Percentiles rank a stretch among this genome's conserved stretches.
phyloP scores from a whole-genome alignment of 257 asterid species.

The Prunella vulgaris region DNA sequence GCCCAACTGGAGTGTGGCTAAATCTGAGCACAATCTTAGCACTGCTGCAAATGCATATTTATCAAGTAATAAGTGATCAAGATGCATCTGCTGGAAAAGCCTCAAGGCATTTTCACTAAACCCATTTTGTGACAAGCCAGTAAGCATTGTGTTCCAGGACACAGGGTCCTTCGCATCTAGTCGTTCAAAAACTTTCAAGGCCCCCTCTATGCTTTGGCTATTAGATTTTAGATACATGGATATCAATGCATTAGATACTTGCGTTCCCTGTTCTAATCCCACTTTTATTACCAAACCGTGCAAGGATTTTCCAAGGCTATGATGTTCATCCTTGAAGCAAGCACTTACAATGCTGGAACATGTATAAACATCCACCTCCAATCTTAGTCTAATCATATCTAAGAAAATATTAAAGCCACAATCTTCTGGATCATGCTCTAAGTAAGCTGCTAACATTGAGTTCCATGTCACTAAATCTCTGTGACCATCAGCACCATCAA shows the following conservation, averaged over 20 bases:
- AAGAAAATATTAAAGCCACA: slow-evolving; percentile 52
- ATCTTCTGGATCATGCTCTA: slow-evolving; percentile 37
- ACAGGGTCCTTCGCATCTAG: slow-evolving; percentile 49
- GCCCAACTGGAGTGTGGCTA: slow-evolving; percentile 72
- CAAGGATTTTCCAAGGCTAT: slow-evolving; percentile 52
- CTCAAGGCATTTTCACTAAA: slow-evolving; percentile 54
- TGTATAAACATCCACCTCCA: slow-evolving; percentile 62
- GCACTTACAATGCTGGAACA: slow-evolving; percentile 59
- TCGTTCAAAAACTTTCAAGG: slow-evolving; percentile 43
- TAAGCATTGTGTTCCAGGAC: slow-evolving; percentile 78
- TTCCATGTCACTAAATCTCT: slow-evolving; percentile 81
- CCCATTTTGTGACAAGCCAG: slow-evolving; percentile 76
- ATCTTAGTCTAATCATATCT: slow-evolving; percentile 50
- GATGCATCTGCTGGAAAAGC: slow-evolving; percentile 50
- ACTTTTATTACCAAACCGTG: slow-evolving; percentile 63
- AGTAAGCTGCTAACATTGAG: slow-evolving; percentile 71
- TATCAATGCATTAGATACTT: slow-evolving; percentile 57
- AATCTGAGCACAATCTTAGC: slow-evolving; percentile 77
- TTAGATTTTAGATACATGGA: slow-evolving; percentile 60
- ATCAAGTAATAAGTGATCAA: slow-evolving; percentile 46
- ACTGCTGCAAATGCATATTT: slow-evolving; percentile 69
- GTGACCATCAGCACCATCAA: slow-evolving; percentile 40
- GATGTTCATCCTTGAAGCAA: slow-evolving; percentile 35
- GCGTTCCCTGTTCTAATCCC: slow-evolving; percentile 59
- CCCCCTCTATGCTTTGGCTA: slow-evolving; percentile 43